Conservation (phyloP, 371 early-diverging fungal genomes). For the Cokeromyces recurvatus region DNA sequence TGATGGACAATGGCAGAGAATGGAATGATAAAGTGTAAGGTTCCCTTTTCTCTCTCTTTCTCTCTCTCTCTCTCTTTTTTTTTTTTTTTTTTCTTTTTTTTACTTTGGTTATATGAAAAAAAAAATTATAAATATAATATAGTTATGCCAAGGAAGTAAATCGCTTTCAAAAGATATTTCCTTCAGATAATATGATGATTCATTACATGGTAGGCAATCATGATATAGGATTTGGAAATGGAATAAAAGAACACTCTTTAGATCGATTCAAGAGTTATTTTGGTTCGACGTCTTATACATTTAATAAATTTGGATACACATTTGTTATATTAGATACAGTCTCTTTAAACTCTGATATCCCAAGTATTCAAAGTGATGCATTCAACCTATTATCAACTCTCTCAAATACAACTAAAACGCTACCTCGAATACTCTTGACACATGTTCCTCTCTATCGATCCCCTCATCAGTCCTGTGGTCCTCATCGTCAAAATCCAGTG, state of each 20-base stretch:
- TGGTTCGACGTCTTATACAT: conserved; percentile 65
- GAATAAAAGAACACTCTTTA: conserved; percentile 47
- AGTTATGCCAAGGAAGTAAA: conserved; percentile 11
- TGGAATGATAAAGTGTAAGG: conserved; percentile 55
- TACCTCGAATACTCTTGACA: conserved; percentile 62
- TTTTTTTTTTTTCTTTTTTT: too few relatives aligned
- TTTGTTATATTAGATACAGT: conserved; percentile 80
- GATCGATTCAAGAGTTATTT: conserved; percentile 54
- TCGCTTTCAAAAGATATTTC: conserved; percentile 33
- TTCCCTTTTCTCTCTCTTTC: too few relatives aligned
- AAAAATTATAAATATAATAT: neutral
- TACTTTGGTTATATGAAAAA: too few relatives aligned
- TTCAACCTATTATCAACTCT: conserved; percentile 23
- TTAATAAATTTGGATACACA: conserved; percentile 52
- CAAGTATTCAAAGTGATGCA: conserved; percentile 42
- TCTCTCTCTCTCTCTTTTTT: too few relatives aligned
- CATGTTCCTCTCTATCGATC: conserved; percentile 82
- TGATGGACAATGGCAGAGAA: conserved; percentile 86
- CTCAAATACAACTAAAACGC: conserved; percentile 21
- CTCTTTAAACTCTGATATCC: conserved; percentile 49
- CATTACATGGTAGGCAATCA: conserved; percentile 84
- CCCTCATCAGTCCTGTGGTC: conserved; percentile 63
- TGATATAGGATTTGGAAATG: conserved; percentile 86
- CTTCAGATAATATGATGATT: conserved; percentile 2
- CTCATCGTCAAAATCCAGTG: conserved; percentile 41